Evolutionary conservation across 2,329 filamentous ascomycete species (phyloP), one percentile per base, ranked within the genome.

Genomic region (Botryotinia convoluta): DNA sequence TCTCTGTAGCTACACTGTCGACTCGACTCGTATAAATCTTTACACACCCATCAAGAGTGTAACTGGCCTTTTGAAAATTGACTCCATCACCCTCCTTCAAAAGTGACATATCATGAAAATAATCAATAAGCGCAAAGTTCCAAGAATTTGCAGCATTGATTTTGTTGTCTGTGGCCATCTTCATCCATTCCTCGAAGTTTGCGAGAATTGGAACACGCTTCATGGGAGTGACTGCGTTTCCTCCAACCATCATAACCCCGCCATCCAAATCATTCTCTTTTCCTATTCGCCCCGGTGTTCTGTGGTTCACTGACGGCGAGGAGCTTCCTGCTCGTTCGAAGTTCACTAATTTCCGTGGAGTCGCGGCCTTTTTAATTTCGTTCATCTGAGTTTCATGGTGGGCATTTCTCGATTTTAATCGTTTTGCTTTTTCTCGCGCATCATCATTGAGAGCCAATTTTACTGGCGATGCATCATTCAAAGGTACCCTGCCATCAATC

Each of bases 121-220:
- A 99, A 83, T 99, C 96, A 81, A 99, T 99, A 29, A 99, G 88
- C n/a, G 96, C 96, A 84, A 99, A 98, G 83, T 98, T 98, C 96
- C 96, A 99, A 44, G 95, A 98, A 83, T 99, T 99, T 74, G 92
- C 90, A 67, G 96, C 95, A 82, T 98, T 99, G 86, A 99, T 99
- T 84, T 96, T 96, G 85, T 99, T 99, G 85, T 99, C 96, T 26
- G 96, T 98, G 3, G 96, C 96, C 94, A 99, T 97, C 87, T 98
- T 99, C 94, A 99, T 98, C 96, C 95, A 98, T 82, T 99, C 96
- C 82, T 99, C 96, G 79, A 98, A 99, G 83, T 99, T 99, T 80
- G 96, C 96, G 72, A 99, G 86, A 78, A 99, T 92, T 1, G 96
- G 96, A 42, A 97, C 93, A 75, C 95, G 92, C 87, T 97, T 97